Evolutionary conservation across 768 basidiomycete species (phyloP).

Genomic region (Phylloporus arenicola): DNA sequence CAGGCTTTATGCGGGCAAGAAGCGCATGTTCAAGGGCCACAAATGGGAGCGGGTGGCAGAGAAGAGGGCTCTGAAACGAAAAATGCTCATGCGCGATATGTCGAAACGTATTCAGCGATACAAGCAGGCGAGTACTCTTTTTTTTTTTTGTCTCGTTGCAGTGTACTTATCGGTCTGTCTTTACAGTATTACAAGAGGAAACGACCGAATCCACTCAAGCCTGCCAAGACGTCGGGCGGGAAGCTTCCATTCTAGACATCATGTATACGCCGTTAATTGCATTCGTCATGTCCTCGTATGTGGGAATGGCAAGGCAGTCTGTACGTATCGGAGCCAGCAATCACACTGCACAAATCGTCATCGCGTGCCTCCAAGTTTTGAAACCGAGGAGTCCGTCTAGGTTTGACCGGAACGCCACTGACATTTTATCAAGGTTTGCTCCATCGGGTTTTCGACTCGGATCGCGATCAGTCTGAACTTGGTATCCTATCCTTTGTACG

Average conservation of each 20-base stretch:
- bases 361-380: no score
- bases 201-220: conserved; percentile 55
- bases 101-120: conserved; percentile 56
- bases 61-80: conserved; percentile 42
- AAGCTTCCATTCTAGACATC: conserved; percentile 56
- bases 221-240: conserved; percentile 40
- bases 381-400: no score
- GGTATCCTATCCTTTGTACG: no score
- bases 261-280: conserved; percentile 7
- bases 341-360: no score
- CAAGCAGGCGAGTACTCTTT: conserved; percentile 48
- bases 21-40: conserved; percentile 92
- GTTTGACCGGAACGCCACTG: no score
- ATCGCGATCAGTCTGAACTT: no score
- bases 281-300: neutral
- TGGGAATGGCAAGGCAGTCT: no score
- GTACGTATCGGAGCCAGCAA: no score
- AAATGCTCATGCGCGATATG: conserved; percentile 67
- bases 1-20: conserved; percentile 68
- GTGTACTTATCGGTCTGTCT: neutral
- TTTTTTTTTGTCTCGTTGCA: neutral
- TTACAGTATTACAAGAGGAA: conserved; percentile 32
- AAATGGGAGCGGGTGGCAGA: conserved; percentile 66
- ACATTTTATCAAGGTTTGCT: no score
- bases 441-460: no score